Percentiles rank a stretch among this genome's conserved stretches.
phyloP scores from a whole-genome alignment of 2,329 filamentous ascomycete genomes.

The Aphanocladium album region DNA sequence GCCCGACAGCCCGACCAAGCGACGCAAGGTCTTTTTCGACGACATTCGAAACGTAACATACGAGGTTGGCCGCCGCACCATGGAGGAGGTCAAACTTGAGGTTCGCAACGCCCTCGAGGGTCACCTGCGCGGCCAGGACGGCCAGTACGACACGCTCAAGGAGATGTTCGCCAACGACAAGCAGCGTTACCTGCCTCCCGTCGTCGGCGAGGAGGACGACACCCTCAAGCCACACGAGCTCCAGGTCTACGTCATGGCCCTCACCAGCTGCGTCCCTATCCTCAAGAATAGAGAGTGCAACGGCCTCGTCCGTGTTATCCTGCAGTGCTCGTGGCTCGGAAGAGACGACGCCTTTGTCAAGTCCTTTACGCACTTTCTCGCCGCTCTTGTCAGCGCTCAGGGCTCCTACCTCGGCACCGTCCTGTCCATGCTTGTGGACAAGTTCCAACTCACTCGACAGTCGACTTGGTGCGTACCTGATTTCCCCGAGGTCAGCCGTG shows the following conservation, averaged over 20 bases:
- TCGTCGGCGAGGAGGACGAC: slow-evolving; percentile 42
- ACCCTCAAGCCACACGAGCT: slow-evolving; percentile 50
- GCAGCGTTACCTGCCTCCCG: slow-evolving; percentile 33
- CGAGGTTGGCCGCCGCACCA: slow-evolving; percentile 47
- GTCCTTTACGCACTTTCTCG: slow-evolving; percentile 63
- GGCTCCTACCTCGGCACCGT: slow-evolving; percentile 70
- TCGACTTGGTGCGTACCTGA: slow-evolving; percentile 45
- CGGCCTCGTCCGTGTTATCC: slow-evolving; percentile 52
- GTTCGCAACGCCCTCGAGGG: slow-evolving; percentile 52
- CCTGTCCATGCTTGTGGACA: slow-evolving; percentile 73
- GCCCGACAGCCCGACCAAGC: slow-evolving; percentile 44
- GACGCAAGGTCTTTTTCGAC: slow-evolving; percentile 55
- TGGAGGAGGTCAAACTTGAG: slow-evolving; percentile 51
- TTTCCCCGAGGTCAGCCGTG: slow-evolving; percentile 55
- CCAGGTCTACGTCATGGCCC: slow-evolving; percentile 56
- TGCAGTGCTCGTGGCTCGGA: slow-evolving; percentile 61
- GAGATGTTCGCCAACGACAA: slow-evolving; percentile 51
- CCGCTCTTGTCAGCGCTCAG: slow-evolving; percentile 74
- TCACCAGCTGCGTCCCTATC: slow-evolving; percentile 56
- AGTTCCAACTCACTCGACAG: slow-evolving; percentile 56
- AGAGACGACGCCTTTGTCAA: slow-evolving; percentile 61
- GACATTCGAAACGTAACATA: slow-evolving; percentile 52
- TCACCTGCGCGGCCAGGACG: slow-evolving; percentile 52
- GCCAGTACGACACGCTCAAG: slow-evolving; percentile 58
- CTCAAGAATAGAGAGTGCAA: slow-evolving; percentile 55